phyloP scores from a whole-genome alignment of 2,329 filamentous ascomycete genomes.

The Exutisphaerella laricina region DNA sequence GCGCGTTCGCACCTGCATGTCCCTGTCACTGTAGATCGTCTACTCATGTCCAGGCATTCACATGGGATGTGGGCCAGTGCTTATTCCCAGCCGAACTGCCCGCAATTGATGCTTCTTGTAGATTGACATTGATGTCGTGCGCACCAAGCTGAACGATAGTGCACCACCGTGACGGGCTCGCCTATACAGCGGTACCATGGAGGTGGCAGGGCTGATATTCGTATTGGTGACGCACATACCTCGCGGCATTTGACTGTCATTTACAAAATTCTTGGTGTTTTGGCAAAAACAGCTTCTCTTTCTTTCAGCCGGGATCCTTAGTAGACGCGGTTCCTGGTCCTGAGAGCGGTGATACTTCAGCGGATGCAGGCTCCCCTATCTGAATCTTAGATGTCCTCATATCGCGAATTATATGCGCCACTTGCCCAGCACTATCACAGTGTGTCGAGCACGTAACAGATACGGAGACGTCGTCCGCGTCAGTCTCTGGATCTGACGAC shows the following conservation, averaged over 20 bases:
- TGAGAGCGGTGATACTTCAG: constrained; percentile 6
- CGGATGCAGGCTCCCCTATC: constrained; percentile 13
- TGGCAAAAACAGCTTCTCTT: too few species aligned
- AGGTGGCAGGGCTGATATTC: neutral
- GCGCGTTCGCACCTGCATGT: constrained; percentile 2
- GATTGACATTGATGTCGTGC: neutral
- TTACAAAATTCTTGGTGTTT: too few species aligned
- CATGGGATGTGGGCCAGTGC: too few species aligned
- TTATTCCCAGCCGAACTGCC: neutral
- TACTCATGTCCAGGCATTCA: too few species aligned
- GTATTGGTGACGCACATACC: too few species aligned
- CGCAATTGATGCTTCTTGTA: neutral
- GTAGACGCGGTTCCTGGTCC: constrained; percentile 15
- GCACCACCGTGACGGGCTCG: too few species aligned
- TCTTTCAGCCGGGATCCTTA: constrained; percentile 9
- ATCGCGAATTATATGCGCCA: constrained; percentile 55
- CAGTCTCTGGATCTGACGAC: constrained; percentile 37
- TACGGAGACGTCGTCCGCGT: constrained; percentile 18
- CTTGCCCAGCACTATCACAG: constrained; percentile 70
- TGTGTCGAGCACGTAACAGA: constrained; percentile 67
- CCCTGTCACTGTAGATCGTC: constrained; percentile 2
- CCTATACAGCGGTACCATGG: neutral
- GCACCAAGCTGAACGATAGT: too few species aligned
- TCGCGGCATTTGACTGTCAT: neutral
- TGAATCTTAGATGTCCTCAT: constrained; percentile 12